These are phyloP conservation scores for Citrus mangshanensis DNA, from an alignment of 345 rosid genomes.

Conservation along the genomic window DNA sequence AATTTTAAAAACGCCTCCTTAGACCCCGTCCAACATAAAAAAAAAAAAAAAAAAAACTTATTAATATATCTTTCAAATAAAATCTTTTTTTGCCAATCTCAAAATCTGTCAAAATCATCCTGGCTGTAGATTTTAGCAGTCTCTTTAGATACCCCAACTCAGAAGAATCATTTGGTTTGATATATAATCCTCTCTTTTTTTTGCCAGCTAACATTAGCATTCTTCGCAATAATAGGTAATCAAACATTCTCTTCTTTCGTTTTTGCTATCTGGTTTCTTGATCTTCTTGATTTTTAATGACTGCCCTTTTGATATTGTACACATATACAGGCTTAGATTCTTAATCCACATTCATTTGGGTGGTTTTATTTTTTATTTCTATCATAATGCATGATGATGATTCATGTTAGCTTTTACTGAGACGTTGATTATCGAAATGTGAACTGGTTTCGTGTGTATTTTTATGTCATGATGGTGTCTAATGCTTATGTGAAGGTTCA, in stretches of 20 bases:
- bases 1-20: not conserved
- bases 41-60: not conserved
- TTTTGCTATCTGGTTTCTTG: not conserved
- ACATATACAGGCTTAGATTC: not conserved
- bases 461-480: not conserved
- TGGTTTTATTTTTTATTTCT: not conserved
- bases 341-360: not conserved
- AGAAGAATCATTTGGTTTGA: conserved; percentile 13
- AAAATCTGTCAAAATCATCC: conserved; percentile 4
- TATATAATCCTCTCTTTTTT: conserved; percentile 25
- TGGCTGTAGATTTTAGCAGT: conserved; percentile 2
- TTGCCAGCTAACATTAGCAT: conserved; percentile 17
- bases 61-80: not conserved
- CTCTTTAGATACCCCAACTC: not conserved
- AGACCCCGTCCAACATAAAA: not conserved
- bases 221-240: conserved; percentile 26
- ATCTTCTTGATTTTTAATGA: not conserved
- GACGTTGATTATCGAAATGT: no score
- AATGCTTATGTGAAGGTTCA: not conserved
- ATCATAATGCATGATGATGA: no score
- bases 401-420: no score
- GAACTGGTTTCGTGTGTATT: no score
- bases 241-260: not conserved
- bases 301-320: not conserved
- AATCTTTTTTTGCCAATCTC: not conserved